These are phyloP conservation scores for Suillus spraguei DNA, from an alignment of 768 basidiomycete genomes.

Conservation along the genomic window DNA sequence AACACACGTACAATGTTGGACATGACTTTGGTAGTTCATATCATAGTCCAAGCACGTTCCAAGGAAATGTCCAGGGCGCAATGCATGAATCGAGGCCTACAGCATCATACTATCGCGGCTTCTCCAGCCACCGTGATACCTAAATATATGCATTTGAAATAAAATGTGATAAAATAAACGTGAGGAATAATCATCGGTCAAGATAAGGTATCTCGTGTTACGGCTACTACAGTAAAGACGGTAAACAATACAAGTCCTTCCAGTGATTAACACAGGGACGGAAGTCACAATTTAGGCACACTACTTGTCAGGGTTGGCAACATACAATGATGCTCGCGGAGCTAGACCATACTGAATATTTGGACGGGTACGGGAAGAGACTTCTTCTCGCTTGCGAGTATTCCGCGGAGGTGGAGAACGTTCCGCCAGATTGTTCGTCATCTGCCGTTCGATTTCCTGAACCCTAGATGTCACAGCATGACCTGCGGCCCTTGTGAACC, in stretches of 20 bases:
- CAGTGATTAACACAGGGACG: slow-evolving; percentile 21
- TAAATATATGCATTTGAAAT: neutral
- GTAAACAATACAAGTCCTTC: slow-evolving; percentile 5
- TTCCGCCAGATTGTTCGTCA: slow-evolving; percentile 55
- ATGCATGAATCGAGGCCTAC: neutral
- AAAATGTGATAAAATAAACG: neutral
- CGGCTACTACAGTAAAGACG: neutral
- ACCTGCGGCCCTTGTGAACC: slow-evolving; percentile 15
- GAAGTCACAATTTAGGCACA: slow-evolving; percentile 10
- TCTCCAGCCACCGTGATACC: neutral
- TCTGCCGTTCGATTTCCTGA: slow-evolving; percentile 56
- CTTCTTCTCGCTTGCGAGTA: slow-evolving; percentile 46
- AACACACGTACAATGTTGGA: neutral
- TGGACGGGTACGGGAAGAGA: slow-evolving; percentile 39
- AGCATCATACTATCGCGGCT: neutral
- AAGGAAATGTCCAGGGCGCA: neutral
- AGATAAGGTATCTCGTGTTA: neutral
- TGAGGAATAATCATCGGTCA: neutral
- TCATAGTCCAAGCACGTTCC: neutral
- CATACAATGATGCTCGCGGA: slow-evolving; percentile 62
- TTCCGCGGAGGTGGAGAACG: slow-evolving; percentile 36
- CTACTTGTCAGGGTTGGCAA: slow-evolving; percentile 67
- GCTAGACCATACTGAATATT: slow-evolving; percentile 66
- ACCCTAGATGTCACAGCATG: slow-evolving; percentile 51
- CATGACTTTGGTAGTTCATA: neutral